Base-by-base conservation (phyloP, 2,329 filamentous ascomycete genomes). In the Ciborinia camelliae region DNA sequence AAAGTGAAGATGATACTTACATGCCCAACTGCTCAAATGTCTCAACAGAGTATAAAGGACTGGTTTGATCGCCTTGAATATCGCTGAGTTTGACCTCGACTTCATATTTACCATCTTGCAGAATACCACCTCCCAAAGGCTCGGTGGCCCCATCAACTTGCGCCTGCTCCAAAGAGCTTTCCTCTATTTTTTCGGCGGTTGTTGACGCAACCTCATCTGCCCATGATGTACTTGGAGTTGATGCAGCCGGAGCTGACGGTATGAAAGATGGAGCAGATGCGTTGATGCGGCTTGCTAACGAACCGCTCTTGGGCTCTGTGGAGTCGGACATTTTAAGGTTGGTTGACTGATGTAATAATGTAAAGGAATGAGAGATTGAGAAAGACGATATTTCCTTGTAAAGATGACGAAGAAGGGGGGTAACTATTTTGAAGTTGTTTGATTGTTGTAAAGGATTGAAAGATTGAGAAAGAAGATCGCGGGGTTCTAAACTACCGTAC, bases 11-110 rank as follows among this genome's bases (percentile, higher is more conserved):
- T 57, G 41, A 60, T 54, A 65, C 32, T 39, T 79, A 96, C 90
- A 99, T 82, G 71, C 90, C 88, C 64, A 98, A 85, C 69, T 97
- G 88, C 70, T 95, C 86, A 76, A 97, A 99, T 1, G 84, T 86
- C 71, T 89, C 89, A 58, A 89, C 88, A 4, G 94, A 97, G 77
- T 87, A 95, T 30, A 98, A 85, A 14, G 94, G 94, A 74, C 92
- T 94, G 73, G 91, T 89, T 14, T 90, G 87, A 74, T 97, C 91
- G 37, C 87, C 86, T 78, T 97, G 92, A 62, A 97, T 83, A 74
- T 97, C 92, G 72, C 89, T 93, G 66, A 98, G 85, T 77, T 94
- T 95, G 72, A 99, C 91, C 74, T 97, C 90, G 70, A 99, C 94
- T 70, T 95, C 90, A 78, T 90, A 96, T 65, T 90, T 87, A 4